Percentiles rank a stretch among this genome's conserved stretches.
phyloP scores from a whole-genome alignment of 202 grass and related monocot species.

The Carex arenaria region DNA sequence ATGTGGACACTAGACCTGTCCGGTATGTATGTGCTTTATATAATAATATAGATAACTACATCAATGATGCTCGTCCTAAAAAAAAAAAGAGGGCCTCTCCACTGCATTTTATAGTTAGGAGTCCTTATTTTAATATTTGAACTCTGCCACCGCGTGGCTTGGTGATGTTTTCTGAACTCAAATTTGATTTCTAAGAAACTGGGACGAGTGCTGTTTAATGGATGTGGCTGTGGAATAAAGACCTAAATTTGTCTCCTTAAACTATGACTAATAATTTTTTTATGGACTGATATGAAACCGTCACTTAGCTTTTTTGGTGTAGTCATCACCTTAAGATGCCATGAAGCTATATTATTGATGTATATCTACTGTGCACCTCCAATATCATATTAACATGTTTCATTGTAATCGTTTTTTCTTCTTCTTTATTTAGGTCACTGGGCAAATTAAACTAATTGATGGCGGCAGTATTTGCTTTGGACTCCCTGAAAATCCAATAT shows the following conservation, averaged over 20 bases:
- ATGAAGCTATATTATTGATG: background rate
- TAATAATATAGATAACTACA: background rate
- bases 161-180: background rate
- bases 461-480: slow-evolving; percentile 96
- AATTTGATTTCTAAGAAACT: background rate
- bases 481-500: slow-evolving; percentile 87
- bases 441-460: slow-evolving; percentile 85
- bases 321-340: background rate
- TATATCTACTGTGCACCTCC: background rate
- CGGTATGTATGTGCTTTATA: too few species aligned
- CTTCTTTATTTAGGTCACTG: slow-evolving; percentile 62
- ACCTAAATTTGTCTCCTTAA: background rate
- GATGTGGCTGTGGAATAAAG: background rate
- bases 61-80: background rate
- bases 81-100: background rate
- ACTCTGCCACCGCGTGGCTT: background rate
- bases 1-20: too few species aligned
- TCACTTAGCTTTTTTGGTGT: background rate
- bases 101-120: background rate
- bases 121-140: background rate
- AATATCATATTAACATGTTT: background rate
- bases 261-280: background rate
- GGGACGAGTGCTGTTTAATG: background rate
- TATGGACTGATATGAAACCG: background rate
- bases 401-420: slow-evolving; percentile 19